Conservation (phyloP, 2,329 filamentous ascomycete genomes). For the Pseudophaeomoniella oleicola region DNA sequence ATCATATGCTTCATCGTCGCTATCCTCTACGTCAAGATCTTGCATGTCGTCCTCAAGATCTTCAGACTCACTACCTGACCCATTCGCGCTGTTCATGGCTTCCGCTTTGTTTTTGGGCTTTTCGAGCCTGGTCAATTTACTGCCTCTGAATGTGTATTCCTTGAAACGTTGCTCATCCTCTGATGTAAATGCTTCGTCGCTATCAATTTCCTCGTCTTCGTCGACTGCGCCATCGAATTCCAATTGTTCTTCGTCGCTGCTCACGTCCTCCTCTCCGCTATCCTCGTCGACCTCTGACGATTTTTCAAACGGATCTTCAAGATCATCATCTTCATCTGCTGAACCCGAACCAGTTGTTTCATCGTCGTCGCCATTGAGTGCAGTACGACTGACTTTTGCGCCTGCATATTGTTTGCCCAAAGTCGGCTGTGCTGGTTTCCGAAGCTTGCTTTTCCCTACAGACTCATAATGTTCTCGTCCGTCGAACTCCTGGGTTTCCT, state of each 20-base stretch:
- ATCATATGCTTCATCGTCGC: conserved; percentile 22
- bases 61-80: conserved; percentile 8
- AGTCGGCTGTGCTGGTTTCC: conserved; percentile 52
- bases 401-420: conserved; percentile 74
- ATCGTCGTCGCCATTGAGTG: conserved; percentile 29
- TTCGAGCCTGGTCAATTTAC: conserved; percentile 7
- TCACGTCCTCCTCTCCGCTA: conserved; percentile 6
- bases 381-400: conserved; percentile 55
- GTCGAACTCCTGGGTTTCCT: conserved; percentile 30
- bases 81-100: conserved; percentile 1
- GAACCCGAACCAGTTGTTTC: conserved; percentile 17
- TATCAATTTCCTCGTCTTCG: conserved; percentile 16
- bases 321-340: conserved; percentile 16
- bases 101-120: too few relatives aligned
- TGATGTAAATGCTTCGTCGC: conserved; percentile 13
- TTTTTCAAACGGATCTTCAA: conserved; percentile 6
- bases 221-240: conserved; percentile 10
- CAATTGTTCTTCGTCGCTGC: conserved; percentile 6
- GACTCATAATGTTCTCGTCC: conserved; percentile 77
- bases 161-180: conserved; percentile 11
- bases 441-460: conserved; percentile 75
- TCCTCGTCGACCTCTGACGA: conserved; percentile 7
- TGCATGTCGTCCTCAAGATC: conserved; percentile 17
- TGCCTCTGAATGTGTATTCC: conserved; percentile 10
- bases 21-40: conserved; percentile 11